phyloP scores from a whole-genome alignment of 306 rosid genomes.

The Ziziphus jujuba region DNA sequence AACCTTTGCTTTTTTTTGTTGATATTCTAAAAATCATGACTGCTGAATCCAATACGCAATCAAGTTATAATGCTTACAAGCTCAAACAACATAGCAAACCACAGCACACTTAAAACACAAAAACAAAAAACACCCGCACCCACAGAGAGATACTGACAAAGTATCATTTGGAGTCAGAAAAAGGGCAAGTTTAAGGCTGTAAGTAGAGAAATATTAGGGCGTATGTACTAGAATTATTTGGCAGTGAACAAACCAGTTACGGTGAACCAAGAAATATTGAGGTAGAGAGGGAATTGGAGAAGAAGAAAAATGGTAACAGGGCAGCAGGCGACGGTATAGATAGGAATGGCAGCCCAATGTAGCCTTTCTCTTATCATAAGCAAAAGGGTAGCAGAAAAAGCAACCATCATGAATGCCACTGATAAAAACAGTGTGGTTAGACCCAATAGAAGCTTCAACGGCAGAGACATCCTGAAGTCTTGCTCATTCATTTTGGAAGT shows the following conservation, averaged over 20 bases:
- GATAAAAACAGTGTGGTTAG: slow-evolving; percentile 17
- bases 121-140: too few relatives aligned
- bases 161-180: neutral
- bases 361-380: slow-evolving; percentile 12
- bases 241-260: neutral
- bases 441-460: slow-evolving; percentile 20
- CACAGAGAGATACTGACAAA: too few relatives aligned
- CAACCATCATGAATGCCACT: slow-evolving; percentile 20
- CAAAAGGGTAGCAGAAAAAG: slow-evolving; percentile 21
- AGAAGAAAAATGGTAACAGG: slow-evolving; percentile 17
- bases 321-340: slow-evolving; percentile 6
- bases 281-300: slow-evolving; percentile 21
- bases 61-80: too few relatives aligned
- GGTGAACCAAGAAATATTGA: slow-evolving; percentile 25
- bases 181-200: neutral
- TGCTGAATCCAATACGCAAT: too few relatives aligned
- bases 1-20: too few relatives aligned
- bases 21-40: too few relatives aligned
- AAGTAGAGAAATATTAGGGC: too few relatives aligned
- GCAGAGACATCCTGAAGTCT: slow-evolving; percentile 18
- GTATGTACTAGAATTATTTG: too few relatives aligned
- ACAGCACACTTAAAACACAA: too few relatives aligned
- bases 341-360: slow-evolving; percentile 18
- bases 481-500: slow-evolving; percentile 17
- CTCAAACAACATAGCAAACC: too few relatives aligned